phyloP scores from a whole-genome alignment of 768 basidiomycete species.

The Tulasnella sp. region DNA sequence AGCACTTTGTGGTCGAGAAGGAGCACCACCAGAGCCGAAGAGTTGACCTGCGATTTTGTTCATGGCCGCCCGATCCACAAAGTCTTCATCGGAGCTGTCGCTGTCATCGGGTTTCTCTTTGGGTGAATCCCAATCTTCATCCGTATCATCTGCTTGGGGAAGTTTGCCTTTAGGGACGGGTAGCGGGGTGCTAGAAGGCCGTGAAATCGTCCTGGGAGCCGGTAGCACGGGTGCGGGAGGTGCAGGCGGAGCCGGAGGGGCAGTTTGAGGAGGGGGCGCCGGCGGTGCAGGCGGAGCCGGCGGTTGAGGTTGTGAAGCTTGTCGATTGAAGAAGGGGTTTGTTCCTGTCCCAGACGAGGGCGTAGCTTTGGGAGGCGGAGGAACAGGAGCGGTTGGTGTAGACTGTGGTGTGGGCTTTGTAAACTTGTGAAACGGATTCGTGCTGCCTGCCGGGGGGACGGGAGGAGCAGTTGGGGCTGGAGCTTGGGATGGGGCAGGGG shows the following conservation, averaged over 20 bases:
- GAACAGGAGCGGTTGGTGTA: constrained; percentile 36
- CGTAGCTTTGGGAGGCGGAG: constrained; percentile 39
- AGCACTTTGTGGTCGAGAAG: constrained; percentile 51
- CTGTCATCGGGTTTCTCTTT: constrained; percentile 61
- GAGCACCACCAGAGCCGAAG: constrained; percentile 50
- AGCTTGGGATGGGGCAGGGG: constrained; percentile 30
- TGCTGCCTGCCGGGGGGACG: constrained; percentile 42
- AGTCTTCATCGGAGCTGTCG: constrained; percentile 77
- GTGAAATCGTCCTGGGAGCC: constrained; percentile 34
- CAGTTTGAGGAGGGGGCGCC: constrained; percentile 41
- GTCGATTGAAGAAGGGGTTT: constrained; percentile 71
- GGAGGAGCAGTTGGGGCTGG: constrained; percentile 35
- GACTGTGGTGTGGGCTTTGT: constrained; percentile 41
- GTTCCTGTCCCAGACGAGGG: constrained; percentile 48
- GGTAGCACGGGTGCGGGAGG: constrained; percentile 36
- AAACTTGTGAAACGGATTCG: constrained; percentile 77
- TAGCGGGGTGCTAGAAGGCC: constrained; percentile 45
- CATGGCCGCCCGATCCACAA: constrained; percentile 58
- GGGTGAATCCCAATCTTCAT: constrained; percentile 85
- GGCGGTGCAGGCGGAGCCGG: constrained; percentile 33
- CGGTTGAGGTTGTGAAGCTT: constrained; percentile 41
- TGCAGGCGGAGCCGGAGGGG: constrained; percentile 37
- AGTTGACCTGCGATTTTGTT: constrained; percentile 72
- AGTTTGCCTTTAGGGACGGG: neutral
- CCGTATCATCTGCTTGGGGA: constrained; percentile 48